Percentiles rank a stretch among this genome's conserved stretches.
These are phyloP conservation scores for Farysia itapuensis DNA, from an alignment of 1,284 basidiomycete genomes.

Conservation along the genomic window DNA sequence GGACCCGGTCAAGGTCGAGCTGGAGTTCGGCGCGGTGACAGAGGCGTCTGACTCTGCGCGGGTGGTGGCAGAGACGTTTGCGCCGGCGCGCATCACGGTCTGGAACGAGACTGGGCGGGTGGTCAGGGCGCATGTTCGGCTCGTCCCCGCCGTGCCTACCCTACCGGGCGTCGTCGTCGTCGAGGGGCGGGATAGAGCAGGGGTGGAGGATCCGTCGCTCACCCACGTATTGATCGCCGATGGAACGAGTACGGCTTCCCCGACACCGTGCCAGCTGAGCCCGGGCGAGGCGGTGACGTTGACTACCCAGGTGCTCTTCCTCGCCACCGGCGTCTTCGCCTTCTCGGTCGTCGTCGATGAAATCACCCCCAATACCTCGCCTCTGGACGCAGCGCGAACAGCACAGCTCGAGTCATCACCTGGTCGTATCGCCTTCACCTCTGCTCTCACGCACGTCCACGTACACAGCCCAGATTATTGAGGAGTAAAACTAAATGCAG, in stretches of 20 bases:
- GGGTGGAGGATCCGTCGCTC: neutral
- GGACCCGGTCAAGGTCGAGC: constrained; percentile 6
- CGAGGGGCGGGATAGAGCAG: no score
- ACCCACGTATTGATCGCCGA: constrained; percentile 7
- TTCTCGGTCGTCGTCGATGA: constrained; percentile 22
- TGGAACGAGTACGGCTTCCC: constrained; percentile 1
- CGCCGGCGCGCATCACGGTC: constrained; percentile 2
- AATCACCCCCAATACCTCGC: no score
- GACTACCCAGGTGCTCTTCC: constrained; percentile 6
- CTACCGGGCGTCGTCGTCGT: neutral
- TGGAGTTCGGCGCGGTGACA: neutral
- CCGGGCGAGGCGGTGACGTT: neutral
- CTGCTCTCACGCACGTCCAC: neutral
- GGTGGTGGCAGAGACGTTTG: constrained; percentile 9
- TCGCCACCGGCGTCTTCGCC: constrained; percentile 8
- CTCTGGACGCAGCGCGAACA: no score
- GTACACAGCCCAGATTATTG: no score
- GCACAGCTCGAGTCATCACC: neutral
- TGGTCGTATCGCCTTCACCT: neutral
- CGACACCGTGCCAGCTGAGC: neutral
- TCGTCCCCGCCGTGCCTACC: constrained; percentile 14
- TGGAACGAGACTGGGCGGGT: constrained; percentile 7
- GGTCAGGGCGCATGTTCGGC: constrained; percentile 16
- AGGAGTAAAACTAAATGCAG: no score
- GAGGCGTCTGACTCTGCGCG: neutral